Percentiles rank a stretch among this genome's conserved stretches.
These are phyloP conservation scores for Dysphania ambrosioides DNA, from an alignment of 148 eudicot species.

Conservation along the genomic window DNA sequence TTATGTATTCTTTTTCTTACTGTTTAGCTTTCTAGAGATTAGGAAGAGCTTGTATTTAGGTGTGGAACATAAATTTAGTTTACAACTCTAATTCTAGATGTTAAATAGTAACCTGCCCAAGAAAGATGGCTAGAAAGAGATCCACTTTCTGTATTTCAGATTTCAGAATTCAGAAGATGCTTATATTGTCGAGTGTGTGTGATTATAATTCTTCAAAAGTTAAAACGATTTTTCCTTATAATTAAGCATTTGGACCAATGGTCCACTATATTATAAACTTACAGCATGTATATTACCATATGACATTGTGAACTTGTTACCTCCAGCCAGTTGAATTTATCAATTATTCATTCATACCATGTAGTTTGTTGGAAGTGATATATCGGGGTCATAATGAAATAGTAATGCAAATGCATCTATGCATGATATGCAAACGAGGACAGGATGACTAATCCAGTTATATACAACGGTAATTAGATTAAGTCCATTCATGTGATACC, in stretches of 20 bases:
- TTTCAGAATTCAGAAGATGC: too few species aligned
- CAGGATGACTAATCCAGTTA: too few species aligned
- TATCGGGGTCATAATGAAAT: too few species aligned
- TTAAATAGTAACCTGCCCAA: background rate
- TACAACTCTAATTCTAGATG: slow-evolving; percentile 3
- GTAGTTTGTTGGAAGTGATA: too few species aligned
- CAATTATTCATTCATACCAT: too few species aligned
- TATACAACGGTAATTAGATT: too few species aligned
- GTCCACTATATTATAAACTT: background rate
- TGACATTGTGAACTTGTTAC: background rate
- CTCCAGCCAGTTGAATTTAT: background rate
- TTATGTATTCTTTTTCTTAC: slow-evolving; percentile 6
- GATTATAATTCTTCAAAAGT: background rate
- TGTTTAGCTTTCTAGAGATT: background rate
- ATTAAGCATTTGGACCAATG: background rate
- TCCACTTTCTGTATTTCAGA: background rate
- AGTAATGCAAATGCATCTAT: too few species aligned
- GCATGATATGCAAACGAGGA: background rate
- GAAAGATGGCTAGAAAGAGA: background rate
- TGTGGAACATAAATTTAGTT: slow-evolving; percentile 12
- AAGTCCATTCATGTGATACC: too few species aligned
- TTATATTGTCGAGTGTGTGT: background rate
- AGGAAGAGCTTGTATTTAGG: slow-evolving; percentile 24
- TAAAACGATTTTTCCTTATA: background rate
- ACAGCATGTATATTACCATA: too few species aligned